phyloP scores from a whole-genome alignment of 2,329 filamentous ascomycete genomes.

The Fusarium decemcellulare region DNA sequence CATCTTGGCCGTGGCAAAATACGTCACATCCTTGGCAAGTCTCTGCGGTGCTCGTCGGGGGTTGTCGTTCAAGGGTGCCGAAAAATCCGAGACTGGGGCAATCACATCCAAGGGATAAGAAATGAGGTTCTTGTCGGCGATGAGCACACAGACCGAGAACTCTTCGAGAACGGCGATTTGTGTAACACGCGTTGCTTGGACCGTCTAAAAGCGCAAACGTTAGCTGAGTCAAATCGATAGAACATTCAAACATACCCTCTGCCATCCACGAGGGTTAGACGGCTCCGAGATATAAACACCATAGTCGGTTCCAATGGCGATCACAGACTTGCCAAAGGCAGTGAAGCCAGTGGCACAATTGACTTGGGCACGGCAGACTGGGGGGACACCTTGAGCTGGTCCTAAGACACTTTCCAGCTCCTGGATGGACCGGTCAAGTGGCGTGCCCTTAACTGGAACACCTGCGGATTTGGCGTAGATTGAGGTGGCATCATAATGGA shows the following conservation, averaged over 20 bases:
- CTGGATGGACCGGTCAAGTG: constrained; percentile 89
- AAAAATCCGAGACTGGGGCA: constrained; percentile 72
- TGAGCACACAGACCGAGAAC: constrained; percentile 91
- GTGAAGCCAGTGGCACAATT: constrained; percentile 95
- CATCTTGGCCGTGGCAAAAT: constrained; percentile 97
- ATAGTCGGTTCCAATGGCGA: constrained; percentile 95
- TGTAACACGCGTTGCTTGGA: constrained; percentile 83
- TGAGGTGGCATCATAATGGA: constrained; percentile 80
- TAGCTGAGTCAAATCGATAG: constrained; percentile 20
- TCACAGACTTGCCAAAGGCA: constrained; percentile 86
- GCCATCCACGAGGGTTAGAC: constrained; percentile 92
- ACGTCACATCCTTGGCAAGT: constrained; percentile 92
- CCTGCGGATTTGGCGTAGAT: constrained; percentile 71
- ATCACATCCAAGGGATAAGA: constrained; percentile 95
- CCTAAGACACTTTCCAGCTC: constrained; percentile 88
- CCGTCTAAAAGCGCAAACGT: constrained; percentile 68
- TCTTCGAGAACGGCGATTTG: constrained; percentile 97
- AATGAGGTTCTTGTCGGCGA: constrained; percentile 91
- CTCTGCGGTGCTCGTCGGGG: constrained; percentile 91
- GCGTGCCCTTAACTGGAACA: constrained; percentile 90
- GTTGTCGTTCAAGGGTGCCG: constrained; percentile 77
- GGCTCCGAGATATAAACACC: constrained; percentile 93
- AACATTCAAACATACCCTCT: constrained; percentile 72
- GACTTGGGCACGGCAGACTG: constrained; percentile 87
- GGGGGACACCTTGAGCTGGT: constrained; percentile 76